Percentiles rank a stretch among this genome's conserved stretches.
Evolutionary conservation across 768 basidiomycete species (phyloP).

Genomic region (Astraeus odoratus): DNA sequence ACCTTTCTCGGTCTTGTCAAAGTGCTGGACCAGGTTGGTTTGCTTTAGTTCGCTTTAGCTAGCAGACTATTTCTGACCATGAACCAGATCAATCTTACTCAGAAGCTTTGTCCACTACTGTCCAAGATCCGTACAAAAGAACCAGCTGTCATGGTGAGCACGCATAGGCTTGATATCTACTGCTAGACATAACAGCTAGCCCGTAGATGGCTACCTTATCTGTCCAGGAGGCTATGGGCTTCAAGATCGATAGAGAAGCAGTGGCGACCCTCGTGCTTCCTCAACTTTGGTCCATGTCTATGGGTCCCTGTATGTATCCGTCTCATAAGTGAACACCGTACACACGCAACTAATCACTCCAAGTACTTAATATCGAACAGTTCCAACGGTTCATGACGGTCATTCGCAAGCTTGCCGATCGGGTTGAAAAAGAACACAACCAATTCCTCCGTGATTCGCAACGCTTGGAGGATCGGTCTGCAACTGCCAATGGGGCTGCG

Average conservation of each 20-base stretch:
- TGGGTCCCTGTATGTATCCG: conserved; percentile 71
- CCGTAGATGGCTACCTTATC: conserved; percentile 75
- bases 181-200: conserved; percentile 2
- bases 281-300: conserved; percentile 96
- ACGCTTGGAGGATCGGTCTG: conserved; percentile 75
- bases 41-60: background rate
- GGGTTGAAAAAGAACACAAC: conserved; percentile 89
- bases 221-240: conserved; percentile 95
- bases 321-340: background rate
- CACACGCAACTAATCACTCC: conserved; percentile 3
- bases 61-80: background rate
- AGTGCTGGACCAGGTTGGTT: conserved; percentile 74
- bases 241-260: conserved; percentile 89
- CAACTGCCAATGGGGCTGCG: conserved; percentile 36
- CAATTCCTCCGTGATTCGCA: conserved; percentile 92
- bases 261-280: conserved; percentile 84
- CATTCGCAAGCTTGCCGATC: conserved; percentile 67
- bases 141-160: conserved; percentile 80
- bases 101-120: conserved; percentile 90
- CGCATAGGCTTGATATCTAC: background rate
- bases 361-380: conserved; percentile 78
- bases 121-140: conserved; percentile 96
- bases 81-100: conserved; percentile 75
- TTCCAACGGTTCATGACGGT: conserved; percentile 90
- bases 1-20: conserved; percentile 86